Evolutionary conservation across 805 yeast species (phyloP), one percentile per base, ranked within the genome.

Genomic region (Lipomyces orientalis): DNA sequence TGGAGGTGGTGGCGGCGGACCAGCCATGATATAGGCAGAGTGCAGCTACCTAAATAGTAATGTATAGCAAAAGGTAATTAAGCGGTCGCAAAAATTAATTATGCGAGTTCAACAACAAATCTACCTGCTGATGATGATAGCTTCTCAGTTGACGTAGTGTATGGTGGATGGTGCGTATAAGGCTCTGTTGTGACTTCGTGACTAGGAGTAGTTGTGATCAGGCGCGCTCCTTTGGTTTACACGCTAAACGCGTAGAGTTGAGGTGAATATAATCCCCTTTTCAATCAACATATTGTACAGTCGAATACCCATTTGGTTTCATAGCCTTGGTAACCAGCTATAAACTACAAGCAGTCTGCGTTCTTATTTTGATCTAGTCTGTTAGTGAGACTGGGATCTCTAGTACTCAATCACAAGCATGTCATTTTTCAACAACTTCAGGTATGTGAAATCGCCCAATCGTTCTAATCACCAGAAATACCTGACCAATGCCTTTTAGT

Each of bases 401-500:
- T 8, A 43, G 22, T 43, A 7, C 22, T 43, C n/a, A 37, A 16
- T 43, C 49, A n/a, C 55, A n/a, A 8, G 5, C 19, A 75, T 76
- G 78, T 76, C 78, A 55, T 76, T 76, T 64, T 75, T 76, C 73
- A 76, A 76, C 67, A 69, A 76, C n/a, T 74, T 76, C 62, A 67
- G 78, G 78, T 75, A 61, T 37, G 77, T 54, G 49, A 8, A 43
- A 43, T 43, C 22, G 22, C 49, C 6, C 22, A n/a, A n/a, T 43
- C 16, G 14, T 55, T 61, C 25, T 25, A 1, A 51, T 37, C 56
- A 31, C 12, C 31, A 25, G 56, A 25, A 4, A 10, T 31, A n/a
- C 5, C 46, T 66, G 16, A 46, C 46, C 29, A 35, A 7, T 29
- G 7, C 1, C 8, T 3, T 14, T 22, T 55, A 60, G 67, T 65